Conservation (phyloP, 169 alveolate species). For the Plasmodium vinckei region DNA sequence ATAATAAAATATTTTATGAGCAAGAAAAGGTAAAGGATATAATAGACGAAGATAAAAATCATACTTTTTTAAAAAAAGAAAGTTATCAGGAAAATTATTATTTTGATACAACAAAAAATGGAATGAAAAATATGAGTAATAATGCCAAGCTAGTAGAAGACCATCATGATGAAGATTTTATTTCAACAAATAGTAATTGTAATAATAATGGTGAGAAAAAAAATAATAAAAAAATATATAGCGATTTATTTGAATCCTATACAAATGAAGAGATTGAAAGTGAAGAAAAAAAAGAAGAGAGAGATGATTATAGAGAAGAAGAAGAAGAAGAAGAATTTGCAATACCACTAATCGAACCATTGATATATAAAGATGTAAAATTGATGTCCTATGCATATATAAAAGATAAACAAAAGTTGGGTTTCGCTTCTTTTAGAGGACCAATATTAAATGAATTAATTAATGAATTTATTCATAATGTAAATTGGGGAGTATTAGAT, state of each 20-base stretch:
- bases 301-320: conserved; percentile 3
- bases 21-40: not conserved
- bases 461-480: conserved; percentile 90
- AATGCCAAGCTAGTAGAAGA: not conserved
- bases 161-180: not conserved
- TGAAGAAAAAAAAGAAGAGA: not conserved
- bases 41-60: not conserved
- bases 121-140: conserved; percentile 1
- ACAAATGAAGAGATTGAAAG: not conserved
- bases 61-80: conserved; percentile 4
- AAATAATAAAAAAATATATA: not conserved
- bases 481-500: conserved; percentile 98
- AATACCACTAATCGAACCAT: conserved; percentile 78
- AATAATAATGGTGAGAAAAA: not conserved
- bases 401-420: conserved; percentile 65
- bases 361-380: conserved; percentile 78
- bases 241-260: not conserved
- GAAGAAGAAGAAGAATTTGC: conserved; percentile 1
- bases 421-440: conserved; percentile 94
- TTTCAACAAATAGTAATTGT: not conserved
- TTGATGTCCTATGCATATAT: conserved; percentile 80
- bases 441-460: conserved; percentile 95
- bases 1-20: conserved; percentile 49
- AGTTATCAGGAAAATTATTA: conserved; percentile 12
- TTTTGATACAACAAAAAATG: conserved; percentile 8